Conservation (phyloP, 2,329 filamentous ascomycete species). For the Helotiales sp. region DNA sequence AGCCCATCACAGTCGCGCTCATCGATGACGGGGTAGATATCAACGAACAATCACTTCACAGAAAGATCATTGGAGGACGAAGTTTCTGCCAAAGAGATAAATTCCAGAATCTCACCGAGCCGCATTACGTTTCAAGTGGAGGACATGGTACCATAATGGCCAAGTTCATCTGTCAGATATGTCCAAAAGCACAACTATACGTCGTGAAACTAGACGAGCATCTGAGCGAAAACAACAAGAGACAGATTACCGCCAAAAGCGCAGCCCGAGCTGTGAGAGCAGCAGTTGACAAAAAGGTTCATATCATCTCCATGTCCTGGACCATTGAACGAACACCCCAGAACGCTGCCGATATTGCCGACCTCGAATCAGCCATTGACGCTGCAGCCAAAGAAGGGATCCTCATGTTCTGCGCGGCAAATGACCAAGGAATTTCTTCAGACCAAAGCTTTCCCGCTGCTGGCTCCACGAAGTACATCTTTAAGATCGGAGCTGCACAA, state of each 20-base stretch:
- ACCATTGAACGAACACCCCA: constrained; percentile 29
- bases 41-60: constrained; percentile 25
- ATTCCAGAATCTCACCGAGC: constrained; percentile 5
- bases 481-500: constrained; percentile 27
- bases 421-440: constrained; percentile 31
- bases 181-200: constrained; percentile 28
- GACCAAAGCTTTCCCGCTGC: constrained; percentile 18
- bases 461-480: constrained; percentile 29
- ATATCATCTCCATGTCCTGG: constrained; percentile 43
- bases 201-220: constrained; percentile 26
- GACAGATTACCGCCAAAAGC: constrained; percentile 28
- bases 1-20: constrained; percentile 35
- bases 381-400: constrained; percentile 33
- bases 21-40: constrained; percentile 43
- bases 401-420: constrained; percentile 41
- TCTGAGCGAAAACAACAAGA: constrained; percentile 1
- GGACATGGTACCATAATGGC: constrained; percentile 37
- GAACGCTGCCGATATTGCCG: constrained; percentile 17
- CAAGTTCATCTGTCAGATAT: constrained; percentile 30
- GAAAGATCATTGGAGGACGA: constrained; percentile 29
- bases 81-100: constrained; percentile 28
- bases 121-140: constrained; percentile 33
- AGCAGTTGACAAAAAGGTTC: constrained; percentile 33
- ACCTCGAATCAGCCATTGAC: constrained; percentile 33
- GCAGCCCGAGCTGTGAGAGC: constrained; percentile 37